Evolutionary conservation across 2,329 filamentous ascomycete species (phyloP).

Genomic region (Chalara sp.): DNA sequence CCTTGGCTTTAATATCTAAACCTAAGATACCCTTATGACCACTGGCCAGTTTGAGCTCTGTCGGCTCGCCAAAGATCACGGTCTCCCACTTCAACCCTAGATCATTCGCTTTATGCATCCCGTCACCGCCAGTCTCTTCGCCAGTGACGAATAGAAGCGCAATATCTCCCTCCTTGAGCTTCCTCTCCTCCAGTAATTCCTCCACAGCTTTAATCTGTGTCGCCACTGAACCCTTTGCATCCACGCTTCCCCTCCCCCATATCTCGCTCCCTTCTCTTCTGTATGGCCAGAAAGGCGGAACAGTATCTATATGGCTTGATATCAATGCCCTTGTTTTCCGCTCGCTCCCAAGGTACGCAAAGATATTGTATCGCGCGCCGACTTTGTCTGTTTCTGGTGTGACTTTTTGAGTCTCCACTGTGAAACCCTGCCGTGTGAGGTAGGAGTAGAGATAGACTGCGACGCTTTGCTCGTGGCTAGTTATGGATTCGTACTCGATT

Average conservation of each 20-base stretch:
- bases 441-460: slow-evolving; percentile 52
- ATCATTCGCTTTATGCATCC: slow-evolving; percentile 60
- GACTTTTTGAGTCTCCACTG: slow-evolving; percentile 51
- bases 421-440: slow-evolving; percentile 50
- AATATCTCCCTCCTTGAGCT: slow-evolving; percentile 42
- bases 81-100: slow-evolving; percentile 50
- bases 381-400: slow-evolving; percentile 12
- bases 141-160: slow-evolving; percentile 67
- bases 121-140: slow-evolving; percentile 75
- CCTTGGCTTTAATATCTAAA: slow-evolving; percentile 60
- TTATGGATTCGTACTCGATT: slow-evolving; percentile 56
- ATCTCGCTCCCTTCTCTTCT: slow-evolving; percentile 41
- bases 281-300: slow-evolving; percentile 43
- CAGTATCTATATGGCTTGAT: slow-evolving; percentile 59
- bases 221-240: slow-evolving; percentile 64
- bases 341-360: slow-evolving; percentile 47
- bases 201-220: slow-evolving; percentile 65
- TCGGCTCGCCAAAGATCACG: slow-evolving; percentile 89
- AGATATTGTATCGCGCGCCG: slow-evolving; percentile 44
- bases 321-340: slow-evolving; percentile 44
- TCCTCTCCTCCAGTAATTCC: slow-evolving; percentile 38
- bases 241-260: slow-evolving; percentile 67
- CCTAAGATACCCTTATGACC: slow-evolving; percentile 84
- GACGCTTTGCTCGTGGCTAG: slow-evolving; percentile 51
- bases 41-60: slow-evolving; percentile 76